Evolutionary conservation across 371 early-diverging fungal genomes (phyloP), one percentile per base, ranked within the genome.

Genomic region (Apophysomyces variabilis): DNA sequence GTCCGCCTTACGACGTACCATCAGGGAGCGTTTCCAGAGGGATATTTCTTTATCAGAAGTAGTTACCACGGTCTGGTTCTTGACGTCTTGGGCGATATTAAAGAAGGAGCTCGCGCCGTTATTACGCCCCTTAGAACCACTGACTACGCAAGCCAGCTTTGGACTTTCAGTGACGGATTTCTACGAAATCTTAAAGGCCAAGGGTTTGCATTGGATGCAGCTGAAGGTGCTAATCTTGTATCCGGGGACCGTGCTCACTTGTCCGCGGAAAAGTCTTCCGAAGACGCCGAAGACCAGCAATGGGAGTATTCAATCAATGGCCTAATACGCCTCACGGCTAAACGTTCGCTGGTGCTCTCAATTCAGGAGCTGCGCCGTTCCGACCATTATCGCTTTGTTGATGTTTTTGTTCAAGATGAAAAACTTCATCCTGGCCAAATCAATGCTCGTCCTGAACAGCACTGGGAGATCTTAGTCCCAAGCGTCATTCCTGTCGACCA

Each of bases 101-200:
- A 70, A 5, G 70, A 71, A 14, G 69, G 69, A 13, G 61, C 70
- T 38, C 39, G 60, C 57, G 70, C 67, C 43, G 70, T 75, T 4
- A 65, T 82, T 38, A 75, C 75, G 16, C 68, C 58, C 14, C 61
- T 82, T 37, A 70, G 67, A 44, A 60, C 75, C 7, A 73, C 66
- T 4, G 79, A 82, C 57, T 82, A 67, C 62, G 77, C 79, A 5
- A 72, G 76, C 57, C 87, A 86, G 65, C 71, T 86, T 12, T 85
- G 87, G 87, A 74, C 84, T 36, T 85, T 65, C 66, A 65, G 74
- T 26, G 67, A 84, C 50, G 85, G 82, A 38, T 75, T 69, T 61
- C 66, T 87, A 16, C 66, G 82, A 38, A 87, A 87, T 64, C 74
- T 80, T 16, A 77, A 77, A 68, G 76, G 83, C 60, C 71, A 71